Base-by-base conservation (phyloP, 129 eudicot genomes). In the Chrysanthemum makinoi region DNA sequence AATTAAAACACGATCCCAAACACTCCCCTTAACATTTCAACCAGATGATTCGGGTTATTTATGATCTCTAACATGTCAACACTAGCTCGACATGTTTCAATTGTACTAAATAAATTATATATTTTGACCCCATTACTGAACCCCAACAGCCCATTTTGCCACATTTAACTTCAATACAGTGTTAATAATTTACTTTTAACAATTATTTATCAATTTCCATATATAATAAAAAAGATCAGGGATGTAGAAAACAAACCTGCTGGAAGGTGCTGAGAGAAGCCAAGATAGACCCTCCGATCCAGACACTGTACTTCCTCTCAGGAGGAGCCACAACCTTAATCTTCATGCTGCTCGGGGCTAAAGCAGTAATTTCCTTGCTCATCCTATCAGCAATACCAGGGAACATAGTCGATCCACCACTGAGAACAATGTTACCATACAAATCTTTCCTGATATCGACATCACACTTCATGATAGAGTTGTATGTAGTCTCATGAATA, bases 321-420 rank as follows among this genome's bases (percentile, higher is more conserved):
- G 91, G 91, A 15, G 91, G 91, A 51, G 91, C 91, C 8, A 86
- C 91, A 78, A 87, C 93, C 85, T 87, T 87, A 55, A 87, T 87
- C 83, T 84, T 87, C 93, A 87, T 87, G 83, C 93, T 87, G 66
- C 89, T 84, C 0, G 93, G 93, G 57, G 93, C 93, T 62, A 87
- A 71, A 7, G 89, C 94, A 9, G 94, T 87, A 28, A 87, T 84
- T 75, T 87, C 94, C 83, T 87, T 87, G 76, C 89, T 87, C 94
- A 87, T 87, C 79, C 94, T 84, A 76, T 87, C 94, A 82, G 94
- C 89, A 79, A 87, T 87, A 1, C 94, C 94, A 2, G 87, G 85
- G 65, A 87, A 87, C 94, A 87, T 87, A 69, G 94, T 87, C 0
- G 94, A 79, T 28, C 94, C 94, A 55, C 94, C 94, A 77, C 93